Evolutionary conservation across 106 monocot genomes (phyloP).

Genomic region (Gastrodia elata): DNA sequence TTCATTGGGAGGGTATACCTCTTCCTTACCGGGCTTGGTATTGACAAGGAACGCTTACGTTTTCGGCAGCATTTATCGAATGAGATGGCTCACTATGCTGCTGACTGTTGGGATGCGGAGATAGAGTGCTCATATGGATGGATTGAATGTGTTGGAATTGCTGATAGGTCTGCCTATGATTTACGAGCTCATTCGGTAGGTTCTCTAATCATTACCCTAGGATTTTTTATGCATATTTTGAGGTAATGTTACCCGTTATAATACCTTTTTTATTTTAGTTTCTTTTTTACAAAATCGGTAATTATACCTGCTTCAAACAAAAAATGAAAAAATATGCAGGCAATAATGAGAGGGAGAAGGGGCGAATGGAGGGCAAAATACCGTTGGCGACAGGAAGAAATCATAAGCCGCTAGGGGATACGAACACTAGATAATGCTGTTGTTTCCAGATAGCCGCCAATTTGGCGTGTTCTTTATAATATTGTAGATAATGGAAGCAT

Average conservation of each 20-base stretch:
- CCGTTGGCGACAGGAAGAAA: too few relatives aligned
- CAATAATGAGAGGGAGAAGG: not conserved
- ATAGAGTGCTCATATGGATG: slow-evolving; percentile 50
- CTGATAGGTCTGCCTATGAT: slow-evolving; percentile 96
- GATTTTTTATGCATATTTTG: too few relatives aligned
- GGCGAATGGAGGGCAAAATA: too few relatives aligned
- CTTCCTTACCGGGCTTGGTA: slow-evolving; percentile 73
- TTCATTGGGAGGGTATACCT: slow-evolving; percentile 90
- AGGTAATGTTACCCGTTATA: too few relatives aligned
- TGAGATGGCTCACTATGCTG: slow-evolving; percentile 99
- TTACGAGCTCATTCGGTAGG: slow-evolving; percentile 78
- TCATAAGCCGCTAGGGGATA: too few relatives aligned
- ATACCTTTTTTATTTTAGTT: too few relatives aligned
- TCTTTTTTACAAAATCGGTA: too few relatives aligned
- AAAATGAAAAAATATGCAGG: not conserved
- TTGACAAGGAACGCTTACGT: slow-evolving; percentile 70
- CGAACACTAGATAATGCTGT: too few relatives aligned
- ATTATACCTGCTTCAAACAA: too few relatives aligned
- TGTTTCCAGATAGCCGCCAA: too few relatives aligned
- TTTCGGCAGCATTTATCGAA: slow-evolving; percentile 93
- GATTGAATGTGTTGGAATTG: slow-evolving; percentile 99
- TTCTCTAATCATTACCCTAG: not conserved
- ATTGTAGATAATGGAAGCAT: too few relatives aligned
- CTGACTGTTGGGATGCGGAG: slow-evolving; percentile 98
- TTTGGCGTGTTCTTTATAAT: too few relatives aligned